Percentiles rank a stretch among this genome's conserved stretches.
Evolutionary conservation across 2,329 filamentous ascomycete species (phyloP).

Genomic region (Fusarium sp.): DNA sequence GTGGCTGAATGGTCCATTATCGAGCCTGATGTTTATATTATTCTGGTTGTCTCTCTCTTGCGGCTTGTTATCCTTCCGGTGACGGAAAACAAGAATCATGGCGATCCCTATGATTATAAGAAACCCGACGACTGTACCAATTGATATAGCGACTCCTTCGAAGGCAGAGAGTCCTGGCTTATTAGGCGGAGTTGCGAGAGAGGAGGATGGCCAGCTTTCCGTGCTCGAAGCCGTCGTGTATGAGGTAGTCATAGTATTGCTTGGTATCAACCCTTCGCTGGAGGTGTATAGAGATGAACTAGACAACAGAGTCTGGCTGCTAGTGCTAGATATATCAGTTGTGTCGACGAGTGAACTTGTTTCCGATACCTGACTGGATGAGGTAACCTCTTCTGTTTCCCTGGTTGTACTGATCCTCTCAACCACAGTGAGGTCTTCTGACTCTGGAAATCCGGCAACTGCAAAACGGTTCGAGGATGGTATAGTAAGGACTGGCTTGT

Average conservation of each 20-base stretch:
- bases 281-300: not conserved
- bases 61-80: not conserved
- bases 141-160: not conserved
- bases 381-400: too few species aligned
- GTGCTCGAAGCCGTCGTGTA: not conserved
- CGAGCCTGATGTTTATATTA: not conserved
- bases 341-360: not conserved
- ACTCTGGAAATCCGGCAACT: too few species aligned
- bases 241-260: not conserved
- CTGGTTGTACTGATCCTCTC: not conserved
- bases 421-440: not conserved
- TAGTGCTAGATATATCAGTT: not conserved
- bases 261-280: not conserved
- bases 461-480: too few species aligned
- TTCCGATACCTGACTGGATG: not conserved
- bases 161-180: not conserved
- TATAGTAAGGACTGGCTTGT: not conserved
- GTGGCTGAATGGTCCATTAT: not conserved
- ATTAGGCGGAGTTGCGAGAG: not conserved
- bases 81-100: rapidly evolving
- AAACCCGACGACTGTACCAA: not conserved
- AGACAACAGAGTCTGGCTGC: not conserved
- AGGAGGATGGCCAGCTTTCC: not conserved
- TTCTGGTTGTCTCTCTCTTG: not conserved
- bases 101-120: not conserved